phyloP scores from a whole-genome alignment of 768 basidiomycete species.

The Suillus alpinus region DNA sequence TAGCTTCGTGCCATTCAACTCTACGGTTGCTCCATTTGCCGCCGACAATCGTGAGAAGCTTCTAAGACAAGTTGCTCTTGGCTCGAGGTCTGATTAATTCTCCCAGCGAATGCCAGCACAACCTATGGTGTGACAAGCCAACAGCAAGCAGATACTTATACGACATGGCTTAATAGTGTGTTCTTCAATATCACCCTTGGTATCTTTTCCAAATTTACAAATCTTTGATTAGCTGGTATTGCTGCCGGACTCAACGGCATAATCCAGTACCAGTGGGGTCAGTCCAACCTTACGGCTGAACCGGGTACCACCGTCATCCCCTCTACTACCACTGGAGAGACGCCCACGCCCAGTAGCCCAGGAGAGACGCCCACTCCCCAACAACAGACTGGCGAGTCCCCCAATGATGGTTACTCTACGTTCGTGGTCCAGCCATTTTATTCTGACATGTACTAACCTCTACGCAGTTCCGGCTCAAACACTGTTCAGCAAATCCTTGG shows the following conservation, averaged over 20 bases:
- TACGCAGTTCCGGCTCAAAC: conserved; percentile 23
- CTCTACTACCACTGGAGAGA: conserved; percentile 21
- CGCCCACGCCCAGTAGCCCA: not conserved
- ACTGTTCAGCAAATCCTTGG: conserved; percentile 30
- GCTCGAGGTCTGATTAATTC: conserved; percentile 3
- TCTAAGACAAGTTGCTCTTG: not conserved
- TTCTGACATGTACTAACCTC: conserved; percentile 3
- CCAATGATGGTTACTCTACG: conserved; percentile 63
- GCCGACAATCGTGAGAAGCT: conserved; percentile 25
- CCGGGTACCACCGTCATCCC: conserved; percentile 44
- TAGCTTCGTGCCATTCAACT: conserved; percentile 63
- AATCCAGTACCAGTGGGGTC: conserved; percentile 48
- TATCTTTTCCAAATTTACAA: not conserved
- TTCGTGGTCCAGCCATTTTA: conserved; percentile 14
- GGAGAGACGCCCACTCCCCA: conserved; percentile 29
- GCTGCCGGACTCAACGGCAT: conserved; percentile 30
- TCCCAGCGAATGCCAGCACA: conserved; percentile 14
- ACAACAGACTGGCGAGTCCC: conserved; percentile 47
- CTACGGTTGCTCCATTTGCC: conserved; percentile 41
- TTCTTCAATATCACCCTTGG: conserved; percentile 1
- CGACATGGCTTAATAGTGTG: conserved; percentile 50
- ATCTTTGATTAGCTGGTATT: conserved; percentile 36
- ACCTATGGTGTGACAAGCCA: conserved; percentile 49
- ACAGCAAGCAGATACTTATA: conserved; percentile 53
- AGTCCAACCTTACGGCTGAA: conserved; percentile 44